Evolutionary conservation across 2,329 filamentous ascomycete genomes (phyloP), one percentile per base, ranked within the genome.

Genomic region (Emergomyces pasteurianus): DNA sequence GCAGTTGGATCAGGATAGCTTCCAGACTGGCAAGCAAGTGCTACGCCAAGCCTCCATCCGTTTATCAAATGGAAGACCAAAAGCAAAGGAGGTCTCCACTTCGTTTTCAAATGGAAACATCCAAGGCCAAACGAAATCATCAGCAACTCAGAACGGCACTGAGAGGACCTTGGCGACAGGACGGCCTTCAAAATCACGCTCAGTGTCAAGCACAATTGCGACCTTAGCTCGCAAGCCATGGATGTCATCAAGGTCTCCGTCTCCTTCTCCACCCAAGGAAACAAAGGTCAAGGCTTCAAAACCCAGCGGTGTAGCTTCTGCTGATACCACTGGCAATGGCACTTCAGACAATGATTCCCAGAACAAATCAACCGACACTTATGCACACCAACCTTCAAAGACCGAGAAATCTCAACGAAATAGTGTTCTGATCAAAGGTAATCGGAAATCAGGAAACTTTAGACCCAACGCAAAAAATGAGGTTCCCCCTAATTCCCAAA

Each of bases 171-270:
- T 23, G 60, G 67, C 69, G 3, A 65, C 71, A 47, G 67, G 69
- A 66, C 69, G 72, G 62, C 67, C 74, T 62, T 70, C 73, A 59
- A 79, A 78, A 38, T 21, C 43, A 21, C 47, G 50, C 7, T 59
- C 61, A 12, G 75, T 81, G 63, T 78, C 80, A n/a, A 78, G 76
- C 38, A 76, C 79, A 28, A 73, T 82, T 64, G 77, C 77, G 55
- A 79, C 72, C 53, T 72, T 83, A 59, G 78, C 79, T 40, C 75
- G 79, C 55, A 81, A 79, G 68, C 78, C 79, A 60, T 82, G 79
- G 79, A 74, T 73, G 57, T 70, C 71, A 5, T 79, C 77, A 31
- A 74, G 78, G 62, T 78, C 79, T 3, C 75, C 78, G 8, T 80
- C 79, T 23, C 78, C 78, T 3, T 72, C 71, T 16, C 69, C 71